phyloP scores from a whole-genome alignment of 208 protist species.

The Trypanosoma caninum region DNA sequence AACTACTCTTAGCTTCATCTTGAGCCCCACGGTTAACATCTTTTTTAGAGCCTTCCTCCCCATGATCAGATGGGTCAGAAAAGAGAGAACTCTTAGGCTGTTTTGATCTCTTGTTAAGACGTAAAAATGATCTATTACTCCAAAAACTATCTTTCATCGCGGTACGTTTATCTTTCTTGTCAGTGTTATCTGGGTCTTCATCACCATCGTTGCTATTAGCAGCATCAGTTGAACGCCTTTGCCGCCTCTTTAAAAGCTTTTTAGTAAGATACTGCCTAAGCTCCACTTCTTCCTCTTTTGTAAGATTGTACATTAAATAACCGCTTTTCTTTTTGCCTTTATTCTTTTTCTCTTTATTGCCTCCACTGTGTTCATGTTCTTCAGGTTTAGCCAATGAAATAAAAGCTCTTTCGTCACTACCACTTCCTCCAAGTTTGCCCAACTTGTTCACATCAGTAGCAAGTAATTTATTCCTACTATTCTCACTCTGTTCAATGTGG shows the following conservation, averaged over 20 bases:
- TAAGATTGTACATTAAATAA: slow-evolving; percentile 82
- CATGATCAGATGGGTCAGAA: too few species aligned
- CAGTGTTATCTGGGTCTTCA: background rate
- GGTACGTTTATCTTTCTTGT: background rate
- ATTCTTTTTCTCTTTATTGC: background rate
- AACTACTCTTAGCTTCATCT: too few species aligned
- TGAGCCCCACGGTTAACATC: too few species aligned
- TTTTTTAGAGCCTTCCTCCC: too few species aligned
- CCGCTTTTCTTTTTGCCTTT: slow-evolving; percentile 59
- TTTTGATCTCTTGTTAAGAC: too few species aligned
- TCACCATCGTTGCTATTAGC: slow-evolving; percentile 14
- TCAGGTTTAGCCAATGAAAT: too few species aligned
- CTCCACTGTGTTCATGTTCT: background rate
- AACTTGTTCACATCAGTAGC: background rate
- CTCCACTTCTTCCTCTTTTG: slow-evolving; percentile 61
- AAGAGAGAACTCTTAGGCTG: too few species aligned
- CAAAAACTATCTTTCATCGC: too few species aligned
- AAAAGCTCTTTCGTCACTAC: too few species aligned
- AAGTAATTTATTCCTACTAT: background rate
- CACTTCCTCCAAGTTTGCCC: too few species aligned
- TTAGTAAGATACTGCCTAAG: slow-evolving; percentile 51
- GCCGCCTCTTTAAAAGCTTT: background rate
- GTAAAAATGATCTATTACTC: background rate
- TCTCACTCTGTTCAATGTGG: too few species aligned
- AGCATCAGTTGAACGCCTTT: background rate